Evolutionary conservation across 78 protist species (phyloP), one percentile per base, ranked within the genome.

Genomic region (Dictyostelium firmibasis): DNA sequence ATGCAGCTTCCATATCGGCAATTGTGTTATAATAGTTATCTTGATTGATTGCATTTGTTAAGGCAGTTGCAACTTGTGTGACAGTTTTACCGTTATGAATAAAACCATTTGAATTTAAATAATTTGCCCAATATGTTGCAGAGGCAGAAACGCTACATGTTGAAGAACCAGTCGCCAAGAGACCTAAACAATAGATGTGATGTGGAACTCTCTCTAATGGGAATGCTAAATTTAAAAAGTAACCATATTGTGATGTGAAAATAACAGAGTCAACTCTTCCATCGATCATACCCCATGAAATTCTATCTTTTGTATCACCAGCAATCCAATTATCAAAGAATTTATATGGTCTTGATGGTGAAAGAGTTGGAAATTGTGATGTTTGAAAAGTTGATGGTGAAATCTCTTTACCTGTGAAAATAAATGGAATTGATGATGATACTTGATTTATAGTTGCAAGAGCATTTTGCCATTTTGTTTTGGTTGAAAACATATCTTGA

Each of bases 291-390:
- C 92, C 92, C 92, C 92, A 85, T 1, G 84, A 67, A n/a, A 85
- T 85, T n/a, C 75, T 41, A 23, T 79, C 41, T 18, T 13, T 47
- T 2, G 92, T 53, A 33, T 85, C 92, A 44, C 36, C 84, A 5
- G 92, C 92, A 53, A 85, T 85, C 92, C 92, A 85, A 53, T 85
- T 85, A 35, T 70, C 83, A 79, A 79, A 85, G 38, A 75, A 70
- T 44, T 72, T 64, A 1, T 23, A n/a, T 6, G 14, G 27, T 53
- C 92, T 41, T 53, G 64, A n/a, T 10, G 84, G 50, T 7, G 44
- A 31, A 13, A 85, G 44, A 10, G 81, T 85, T 18, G 92, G 92
- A n/a, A 75, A 85, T 35, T 85, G 81, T 11, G 84, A 16, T 1
- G 84, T 20, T 27, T 25, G 35, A 18, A 85, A 20, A 3, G 83